A percentile compares a stretch with the other conserved stretches of the same genome.
These are phyloP conservation scores for Podospora bellae-mahoneyi DNA, from an alignment of 495 filamentous ascomycete genomes.

Conservation along the genomic window DNA sequence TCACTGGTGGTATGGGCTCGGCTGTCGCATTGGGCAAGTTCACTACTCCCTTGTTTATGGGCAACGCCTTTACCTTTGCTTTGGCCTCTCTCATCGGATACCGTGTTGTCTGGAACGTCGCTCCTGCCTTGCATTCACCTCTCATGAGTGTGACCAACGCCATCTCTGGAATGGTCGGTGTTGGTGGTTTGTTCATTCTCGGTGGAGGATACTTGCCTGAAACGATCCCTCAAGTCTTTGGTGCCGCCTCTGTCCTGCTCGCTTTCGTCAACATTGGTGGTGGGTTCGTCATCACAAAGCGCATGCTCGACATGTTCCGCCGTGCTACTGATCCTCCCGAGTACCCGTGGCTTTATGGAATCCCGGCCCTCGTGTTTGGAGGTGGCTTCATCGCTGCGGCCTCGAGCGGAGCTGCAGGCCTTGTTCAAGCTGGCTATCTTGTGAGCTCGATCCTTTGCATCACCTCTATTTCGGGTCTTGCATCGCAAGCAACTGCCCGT, in stretches of 20 bases:
- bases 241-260: conserved; percentile 71
- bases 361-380: conserved; percentile 69
- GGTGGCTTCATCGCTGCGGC: conserved; percentile 74
- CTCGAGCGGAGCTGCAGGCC: conserved; percentile 69
- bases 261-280: conserved; percentile 81
- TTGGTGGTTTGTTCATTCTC: conserved; percentile 79
- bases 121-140: conserved; percentile 72
- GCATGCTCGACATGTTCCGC: conserved; percentile 91
- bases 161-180: conserved; percentile 80
- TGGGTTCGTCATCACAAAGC: conserved; percentile 79
- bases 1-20: conserved; percentile 70
- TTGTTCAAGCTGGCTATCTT: conserved; percentile 78
- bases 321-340: conserved; percentile 75
- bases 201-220: conserved; percentile 69
- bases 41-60: conserved; percentile 76
- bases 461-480: conserved; percentile 65
- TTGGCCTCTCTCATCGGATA: conserved; percentile 77
- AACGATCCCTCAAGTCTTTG: conserved; percentile 70
- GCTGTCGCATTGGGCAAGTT: conserved; percentile 70
- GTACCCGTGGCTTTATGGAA: conserved; percentile 76
- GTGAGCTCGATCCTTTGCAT: conserved; percentile 77
- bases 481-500: conserved; percentile 71
- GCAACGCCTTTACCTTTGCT: conserved; percentile 74
- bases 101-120: conserved; percentile 75
- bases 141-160: conserved; percentile 86